These are phyloP conservation scores for Lactuca saligna DNA, from an alignment of 129 eudicot species.

Conservation along the genomic window DNA sequence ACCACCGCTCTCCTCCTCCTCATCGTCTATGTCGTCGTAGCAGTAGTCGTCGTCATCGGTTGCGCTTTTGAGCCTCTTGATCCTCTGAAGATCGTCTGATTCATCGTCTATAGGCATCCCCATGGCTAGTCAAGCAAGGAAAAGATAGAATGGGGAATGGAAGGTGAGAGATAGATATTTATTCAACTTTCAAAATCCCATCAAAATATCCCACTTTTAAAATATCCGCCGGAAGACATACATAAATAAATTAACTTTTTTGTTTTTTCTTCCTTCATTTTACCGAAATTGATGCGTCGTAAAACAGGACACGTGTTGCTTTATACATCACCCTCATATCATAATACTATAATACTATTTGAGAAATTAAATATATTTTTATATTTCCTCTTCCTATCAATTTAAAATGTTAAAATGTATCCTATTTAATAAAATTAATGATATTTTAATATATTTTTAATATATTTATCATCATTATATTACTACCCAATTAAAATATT, in stretches of 20 bases:
- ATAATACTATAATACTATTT: too few relatives aligned
- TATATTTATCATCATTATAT: too few relatives aligned
- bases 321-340: not conserved
- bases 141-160: conserved; percentile 2
- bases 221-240: conserved; percentile 19
- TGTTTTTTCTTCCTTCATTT: not conserved
- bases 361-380: too few relatives aligned
- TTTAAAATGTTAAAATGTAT: too few relatives aligned
- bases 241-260: not conserved
- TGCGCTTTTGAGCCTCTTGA: conserved; percentile 50
- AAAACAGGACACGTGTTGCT: conserved; percentile 15
- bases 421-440: too few relatives aligned
- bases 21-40: conserved; percentile 30
- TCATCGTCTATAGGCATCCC: conserved; percentile 32
- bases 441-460: too few relatives aligned
- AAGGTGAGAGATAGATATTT: conserved; percentile 33
- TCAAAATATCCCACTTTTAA: conserved; percentile 26
- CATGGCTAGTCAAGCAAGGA: conserved; percentile 16
- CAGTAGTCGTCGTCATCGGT: conserved; percentile 20
- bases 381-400: too few relatives aligned
- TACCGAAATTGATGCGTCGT: conserved; percentile 6
- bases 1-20: conserved; percentile 12
- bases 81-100: conserved; percentile 10
- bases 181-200: conserved; percentile 6
- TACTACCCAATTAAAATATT: too few relatives aligned